These are phyloP conservation scores for Dendrostoma leiphaemia DNA, from an alignment of 2,329 filamentous ascomycete species.

Conservation along the genomic window DNA sequence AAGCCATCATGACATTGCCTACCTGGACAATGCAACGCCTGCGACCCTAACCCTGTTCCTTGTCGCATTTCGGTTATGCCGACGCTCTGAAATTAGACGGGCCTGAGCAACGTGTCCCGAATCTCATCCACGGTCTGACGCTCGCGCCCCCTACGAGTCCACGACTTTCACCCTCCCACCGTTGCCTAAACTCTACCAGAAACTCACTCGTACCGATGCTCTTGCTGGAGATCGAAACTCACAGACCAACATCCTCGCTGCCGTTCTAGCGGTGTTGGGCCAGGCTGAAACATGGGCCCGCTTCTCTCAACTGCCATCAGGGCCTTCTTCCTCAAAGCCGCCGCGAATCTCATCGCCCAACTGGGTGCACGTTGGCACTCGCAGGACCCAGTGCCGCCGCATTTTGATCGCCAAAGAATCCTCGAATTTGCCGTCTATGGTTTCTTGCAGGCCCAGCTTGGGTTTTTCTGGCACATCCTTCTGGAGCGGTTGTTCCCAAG, in stretches of 20 bases:
- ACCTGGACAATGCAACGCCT: too few species aligned
- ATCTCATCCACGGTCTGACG: too few species aligned
- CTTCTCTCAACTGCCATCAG: slow-evolving; percentile 17
- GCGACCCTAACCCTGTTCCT: too few species aligned
- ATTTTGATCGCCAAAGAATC: slow-evolving; percentile 23
- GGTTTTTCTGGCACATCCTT: slow-evolving; percentile 24
- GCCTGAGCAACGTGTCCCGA: too few species aligned
- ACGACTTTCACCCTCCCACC: too few species aligned
- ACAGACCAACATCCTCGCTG: not conserved
- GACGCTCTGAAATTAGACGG: too few species aligned
- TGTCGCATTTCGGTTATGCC: too few species aligned
- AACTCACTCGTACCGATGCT: too few species aligned
- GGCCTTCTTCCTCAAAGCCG: slow-evolving; percentile 20
- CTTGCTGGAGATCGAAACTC: not conserved
- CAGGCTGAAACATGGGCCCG: slow-evolving; percentile 11
- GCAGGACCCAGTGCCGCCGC: slow-evolving; percentile 8
- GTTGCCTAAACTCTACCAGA: too few species aligned
- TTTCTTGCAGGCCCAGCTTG: slow-evolving; percentile 25
- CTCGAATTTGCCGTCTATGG: slow-evolving; percentile 26
- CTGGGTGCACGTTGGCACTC: slow-evolving; percentile 19
- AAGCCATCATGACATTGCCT: too few species aligned
- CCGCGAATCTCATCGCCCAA: slow-evolving; percentile 21
- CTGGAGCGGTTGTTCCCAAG: slow-evolving; percentile 25
- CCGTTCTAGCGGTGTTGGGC: not conserved
- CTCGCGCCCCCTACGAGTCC: too few species aligned